Conservation (phyloP, 768 basidiomycete genomes). For the Tricholomella constricta region DNA sequence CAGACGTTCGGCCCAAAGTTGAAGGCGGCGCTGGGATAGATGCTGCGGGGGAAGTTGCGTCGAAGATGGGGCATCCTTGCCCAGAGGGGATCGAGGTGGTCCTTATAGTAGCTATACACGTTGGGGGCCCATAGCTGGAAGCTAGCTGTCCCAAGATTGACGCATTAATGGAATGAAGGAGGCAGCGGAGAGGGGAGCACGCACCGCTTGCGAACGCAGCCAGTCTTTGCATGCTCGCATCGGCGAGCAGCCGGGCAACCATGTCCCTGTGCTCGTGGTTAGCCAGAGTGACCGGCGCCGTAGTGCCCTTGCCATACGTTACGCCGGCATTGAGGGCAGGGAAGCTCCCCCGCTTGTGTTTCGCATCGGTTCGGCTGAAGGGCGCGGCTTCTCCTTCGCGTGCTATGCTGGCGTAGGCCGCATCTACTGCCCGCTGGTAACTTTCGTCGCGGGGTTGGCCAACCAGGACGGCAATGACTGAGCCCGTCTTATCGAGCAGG, state of each 20-base stretch:
- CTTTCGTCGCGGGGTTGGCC: no score
- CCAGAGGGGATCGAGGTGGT: neutral
- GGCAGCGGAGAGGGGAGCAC: neutral
- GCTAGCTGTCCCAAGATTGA: neutral
- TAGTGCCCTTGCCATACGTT: neutral
- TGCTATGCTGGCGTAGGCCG: no score
- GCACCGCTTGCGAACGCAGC: neutral
- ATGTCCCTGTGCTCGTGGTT: neutral
- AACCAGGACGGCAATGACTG: no score
- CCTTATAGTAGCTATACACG: neutral
- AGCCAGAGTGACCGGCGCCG: neutral
- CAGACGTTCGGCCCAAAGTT: neutral
- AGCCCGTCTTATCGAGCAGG: no score
- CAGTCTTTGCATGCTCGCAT: neutral
- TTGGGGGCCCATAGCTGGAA: neutral
- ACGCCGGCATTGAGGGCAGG: no score
- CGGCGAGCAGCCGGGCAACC: neutral
- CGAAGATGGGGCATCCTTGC: neutral
- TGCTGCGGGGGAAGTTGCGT: neutral
- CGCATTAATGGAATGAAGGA: neutral
- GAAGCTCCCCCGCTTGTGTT: no score
- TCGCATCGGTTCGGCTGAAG: no score
- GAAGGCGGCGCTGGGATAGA: slow-evolving; percentile 1
- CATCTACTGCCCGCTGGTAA: no score
- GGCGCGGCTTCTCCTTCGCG: no score